These are phyloP conservation scores for Auriscalpium vulgare DNA, from an alignment of 768 basidiomycete species.

Conservation along the genomic window DNA sequence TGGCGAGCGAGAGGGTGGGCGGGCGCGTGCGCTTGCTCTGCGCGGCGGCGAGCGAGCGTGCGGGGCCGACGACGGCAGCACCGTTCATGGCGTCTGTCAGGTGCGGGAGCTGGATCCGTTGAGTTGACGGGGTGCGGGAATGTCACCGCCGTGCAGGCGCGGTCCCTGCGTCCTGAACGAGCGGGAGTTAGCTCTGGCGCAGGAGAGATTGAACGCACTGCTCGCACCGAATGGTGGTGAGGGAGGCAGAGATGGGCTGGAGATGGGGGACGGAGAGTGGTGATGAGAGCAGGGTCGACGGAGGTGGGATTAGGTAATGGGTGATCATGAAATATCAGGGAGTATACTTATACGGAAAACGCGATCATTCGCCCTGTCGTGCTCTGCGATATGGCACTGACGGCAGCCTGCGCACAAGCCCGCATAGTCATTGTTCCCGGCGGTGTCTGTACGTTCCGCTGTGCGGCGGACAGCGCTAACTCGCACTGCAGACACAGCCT, in stretches of 20 bases:
- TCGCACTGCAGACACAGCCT: not conserved
- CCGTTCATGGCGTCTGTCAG: slow-evolving; percentile 6
- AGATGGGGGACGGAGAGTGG: not conserved
- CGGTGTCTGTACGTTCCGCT: no score
- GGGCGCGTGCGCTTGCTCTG: slow-evolving; percentile 37
- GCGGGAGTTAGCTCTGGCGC: not conserved
- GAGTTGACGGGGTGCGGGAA: not conserved
- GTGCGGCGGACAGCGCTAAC: no score
- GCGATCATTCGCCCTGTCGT: no score
- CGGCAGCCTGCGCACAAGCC: no score
- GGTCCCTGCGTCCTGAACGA: no score
- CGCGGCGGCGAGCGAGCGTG: slow-evolving; percentile 6
- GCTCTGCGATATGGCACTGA: no score
- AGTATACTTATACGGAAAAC: no score
- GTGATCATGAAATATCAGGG: no score
- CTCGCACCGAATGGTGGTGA: not conserved
- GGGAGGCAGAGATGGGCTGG: not conserved
- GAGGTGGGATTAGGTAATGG: not conserved
- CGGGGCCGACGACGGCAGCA: slow-evolving; percentile 4
- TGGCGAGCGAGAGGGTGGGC: slow-evolving; percentile 40
- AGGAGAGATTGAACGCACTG: not conserved
- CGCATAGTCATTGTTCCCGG: no score
- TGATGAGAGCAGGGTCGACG: not conserved
- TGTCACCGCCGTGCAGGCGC: not conserved
- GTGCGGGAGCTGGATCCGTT: not conserved